phyloP scores from a whole-genome alignment of 306 rosid genomes.

The Vicia faba region DNA sequence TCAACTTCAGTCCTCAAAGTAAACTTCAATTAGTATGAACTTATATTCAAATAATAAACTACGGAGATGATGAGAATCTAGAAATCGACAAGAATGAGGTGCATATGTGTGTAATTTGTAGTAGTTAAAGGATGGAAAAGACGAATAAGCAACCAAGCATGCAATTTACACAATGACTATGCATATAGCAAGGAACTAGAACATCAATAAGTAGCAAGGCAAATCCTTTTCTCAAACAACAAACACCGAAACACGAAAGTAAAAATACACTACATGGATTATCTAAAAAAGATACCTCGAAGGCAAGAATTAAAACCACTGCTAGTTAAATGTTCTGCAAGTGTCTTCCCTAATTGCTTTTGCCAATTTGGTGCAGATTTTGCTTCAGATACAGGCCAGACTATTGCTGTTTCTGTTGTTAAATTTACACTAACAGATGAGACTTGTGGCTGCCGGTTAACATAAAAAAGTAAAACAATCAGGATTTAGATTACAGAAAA shows the following conservation, averaged over 20 bases:
- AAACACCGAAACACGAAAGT: not conserved
- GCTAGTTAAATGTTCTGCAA: slow-evolving; percentile 82
- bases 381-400: slow-evolving; percentile 92
- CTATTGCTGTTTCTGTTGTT: slow-evolving; percentile 89
- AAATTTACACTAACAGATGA: slow-evolving; percentile 90
- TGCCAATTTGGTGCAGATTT: slow-evolving; percentile 75
- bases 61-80: slow-evolving; percentile 16
- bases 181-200: slow-evolving; percentile 3
- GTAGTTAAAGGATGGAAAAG: slow-evolving; percentile 23
- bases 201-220: slow-evolving; percentile 12
- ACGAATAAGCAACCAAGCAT: slow-evolving; percentile 28
- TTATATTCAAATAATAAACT: slow-evolving; percentile 15
- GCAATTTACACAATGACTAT: slow-evolving; percentile 26
- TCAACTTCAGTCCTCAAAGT: slow-evolving; percentile 28
- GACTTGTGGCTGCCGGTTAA: slow-evolving; percentile 75
- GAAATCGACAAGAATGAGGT: slow-evolving; percentile 23
- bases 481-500: slow-evolving; percentile 31
- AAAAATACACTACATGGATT: not conserved
- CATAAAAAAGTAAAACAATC: slow-evolving; percentile 34
- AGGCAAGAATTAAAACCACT: slow-evolving; percentile 84
- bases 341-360: slow-evolving; percentile 81
- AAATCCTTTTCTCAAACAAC: slow-evolving; percentile 14
- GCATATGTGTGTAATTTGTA: not conserved
- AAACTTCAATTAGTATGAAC: slow-evolving; percentile 20
- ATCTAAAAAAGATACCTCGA: slow-evolving; percentile 63